These are phyloP conservation scores for Tetrapisispora taiwanensis DNA, from an alignment of 805 yeast genomes.

Conservation along the genomic window DNA sequence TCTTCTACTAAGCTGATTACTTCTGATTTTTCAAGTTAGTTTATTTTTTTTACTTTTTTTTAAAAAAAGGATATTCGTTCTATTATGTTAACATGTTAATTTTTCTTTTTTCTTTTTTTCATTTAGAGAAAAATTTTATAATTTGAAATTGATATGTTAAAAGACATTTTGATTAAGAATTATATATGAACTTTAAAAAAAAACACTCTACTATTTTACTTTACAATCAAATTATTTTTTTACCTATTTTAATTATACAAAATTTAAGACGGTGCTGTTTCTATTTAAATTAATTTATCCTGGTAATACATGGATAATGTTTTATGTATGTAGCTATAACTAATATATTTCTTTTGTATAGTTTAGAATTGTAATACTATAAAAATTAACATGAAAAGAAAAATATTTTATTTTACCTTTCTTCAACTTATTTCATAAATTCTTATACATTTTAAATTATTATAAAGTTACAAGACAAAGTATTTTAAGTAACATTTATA, in stretches of 20 bases:
- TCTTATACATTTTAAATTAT: no score
- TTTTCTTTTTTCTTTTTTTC: neutral
- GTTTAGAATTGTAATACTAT: neutral
- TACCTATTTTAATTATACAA: neutral
- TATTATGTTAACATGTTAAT: slow-evolving; percentile 1
- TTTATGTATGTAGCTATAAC: no score
- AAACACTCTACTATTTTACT: neutral
- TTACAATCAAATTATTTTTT: neutral
- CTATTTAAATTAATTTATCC: no score
- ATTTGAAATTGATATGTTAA: neutral
- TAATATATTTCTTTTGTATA: neutral
- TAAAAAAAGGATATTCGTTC: neutral
- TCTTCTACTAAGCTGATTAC: slow-evolving; percentile 39
- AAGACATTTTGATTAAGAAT: neutral
- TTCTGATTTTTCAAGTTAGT: neutral
- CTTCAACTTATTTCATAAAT: no score
- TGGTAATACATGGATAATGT: no score
- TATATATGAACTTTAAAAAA: neutral
- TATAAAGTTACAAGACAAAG: no score
- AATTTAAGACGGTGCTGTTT: neutral
- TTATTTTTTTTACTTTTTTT: neutral
- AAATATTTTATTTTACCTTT: no score
- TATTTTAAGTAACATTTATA: no score
- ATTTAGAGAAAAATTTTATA: neutral
- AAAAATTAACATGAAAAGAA: neutral